phyloP scores from a whole-genome alignment of 345 rosid species.

The Lumnitzera racemosa region DNA sequence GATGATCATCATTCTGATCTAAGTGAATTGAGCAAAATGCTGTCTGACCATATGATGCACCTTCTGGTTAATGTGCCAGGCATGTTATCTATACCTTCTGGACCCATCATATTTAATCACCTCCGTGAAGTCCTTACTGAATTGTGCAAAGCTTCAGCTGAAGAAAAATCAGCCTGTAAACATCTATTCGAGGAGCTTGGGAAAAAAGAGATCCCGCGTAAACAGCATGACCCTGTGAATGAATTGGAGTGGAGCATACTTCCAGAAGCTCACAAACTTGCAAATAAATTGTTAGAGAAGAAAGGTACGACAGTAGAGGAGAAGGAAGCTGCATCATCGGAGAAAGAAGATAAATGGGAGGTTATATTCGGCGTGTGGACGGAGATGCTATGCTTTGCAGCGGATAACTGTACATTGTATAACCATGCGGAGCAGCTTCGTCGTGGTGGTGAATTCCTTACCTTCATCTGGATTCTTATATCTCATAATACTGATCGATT shows the following conservation, averaged over 20 bases:
- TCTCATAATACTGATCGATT: slow-evolving; percentile 9
- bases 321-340: no score
- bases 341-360: background rate
- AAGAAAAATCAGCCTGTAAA: background rate
- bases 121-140: background rate
- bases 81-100: slow-evolving; percentile 4
- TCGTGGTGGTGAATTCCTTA: slow-evolving; percentile 11
- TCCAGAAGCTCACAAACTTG: slow-evolving; percentile 4
- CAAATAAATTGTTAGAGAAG: slow-evolving; percentile 1
- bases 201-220: no score
- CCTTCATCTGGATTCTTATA: slow-evolving; percentile 14
- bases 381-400: slow-evolving; percentile 10
- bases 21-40: background rate
- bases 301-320: background rate
- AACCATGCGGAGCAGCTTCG: slow-evolving; percentile 7
- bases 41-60: slow-evolving; percentile 12
- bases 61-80: slow-evolving; percentile 3
- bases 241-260: slow-evolving; percentile 8
- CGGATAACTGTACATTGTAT: slow-evolving; percentile 5
- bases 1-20: background rate
- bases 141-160: background rate
- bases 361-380: slow-evolving; percentile 1
- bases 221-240: background rate
- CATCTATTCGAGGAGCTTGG: no score
- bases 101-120: slow-evolving; percentile 1